Evolutionary conservation across 768 basidiomycete genomes (phyloP), one percentile per base, ranked within the genome.

Genomic region (Lactarius sp.): DNA sequence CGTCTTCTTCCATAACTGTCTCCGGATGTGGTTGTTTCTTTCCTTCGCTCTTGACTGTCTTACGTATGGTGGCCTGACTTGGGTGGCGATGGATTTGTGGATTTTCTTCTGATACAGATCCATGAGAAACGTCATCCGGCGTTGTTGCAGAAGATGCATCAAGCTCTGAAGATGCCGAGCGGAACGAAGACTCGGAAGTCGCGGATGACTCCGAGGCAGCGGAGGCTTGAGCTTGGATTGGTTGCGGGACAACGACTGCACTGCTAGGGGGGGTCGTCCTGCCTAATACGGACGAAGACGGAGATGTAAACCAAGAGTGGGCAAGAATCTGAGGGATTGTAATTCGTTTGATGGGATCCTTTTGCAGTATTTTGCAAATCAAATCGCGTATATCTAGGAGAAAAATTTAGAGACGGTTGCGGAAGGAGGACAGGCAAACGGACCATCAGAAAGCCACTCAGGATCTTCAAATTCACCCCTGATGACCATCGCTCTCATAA

Each of bases 381-480:
- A 99, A 77, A 70, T 90, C 85, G 50, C 92, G 88, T n/a, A 90
- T 83, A 71, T 95, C 96, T 96, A 73, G 39, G 60, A 51, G 37
- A 58, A 63, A 27, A 63, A 27, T 52, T 65, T 44, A 69, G 55
- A 22, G 22, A 44, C 47, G 18, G 61, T 47, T 5, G 60, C 13
- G 41, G 57, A 31, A 12, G 4, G 9, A 56, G 20, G 13, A 46
- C 10, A 42, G 20, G n/a, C 12, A 53, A 33, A 71, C 79, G 60
- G 73, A 95, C 95, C 92, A 70, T 81, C 75, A 34, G 92, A 91
- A 18, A 98, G 78, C 94, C 95, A 99, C 62, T 86, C 83, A 7
- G 94, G 94, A 71, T 98, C 91, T 66, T 96, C 92, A 71, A 90
- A 98, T 51, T 88, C 85, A 16, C 89, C 92, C 66, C 85, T 78